Evolutionary conservation across 176 grass and related monocot species (phyloP).

Genomic region (Puya raimondii): DNA sequence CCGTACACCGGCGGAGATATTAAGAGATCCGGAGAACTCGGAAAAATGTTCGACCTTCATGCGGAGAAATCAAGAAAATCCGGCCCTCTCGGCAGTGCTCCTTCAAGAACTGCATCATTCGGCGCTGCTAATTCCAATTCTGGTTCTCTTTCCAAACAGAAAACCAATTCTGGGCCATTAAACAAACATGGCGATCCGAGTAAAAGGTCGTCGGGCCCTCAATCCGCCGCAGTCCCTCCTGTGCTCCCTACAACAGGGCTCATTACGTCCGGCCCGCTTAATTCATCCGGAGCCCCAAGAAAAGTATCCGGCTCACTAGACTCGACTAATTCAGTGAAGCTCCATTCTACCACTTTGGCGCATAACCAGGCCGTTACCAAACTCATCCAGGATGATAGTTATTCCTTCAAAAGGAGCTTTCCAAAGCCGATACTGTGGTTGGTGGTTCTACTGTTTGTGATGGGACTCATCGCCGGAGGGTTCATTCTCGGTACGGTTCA

Average conservation of each 20-base stretch:
- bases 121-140: slow-evolving; percentile 45
- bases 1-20: slow-evolving; percentile 85
- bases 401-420: slow-evolving; percentile 51
- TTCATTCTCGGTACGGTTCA: slow-evolving; percentile 68
- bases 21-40: slow-evolving; percentile 62
- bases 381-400: slow-evolving; percentile 40
- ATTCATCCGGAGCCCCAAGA: slow-evolving; percentile 44
- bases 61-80: slow-evolving; percentile 53
- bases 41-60: slow-evolving; percentile 30
- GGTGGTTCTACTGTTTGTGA: slow-evolving; percentile 52
- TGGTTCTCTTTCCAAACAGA: slow-evolving; percentile 65
- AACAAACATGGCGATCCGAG: slow-evolving; percentile 75
- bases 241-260: slow-evolving; percentile 72
- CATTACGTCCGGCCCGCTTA: slow-evolving; percentile 68
- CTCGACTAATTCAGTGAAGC: slow-evolving; percentile 42
- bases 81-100: slow-evolving; percentile 53
- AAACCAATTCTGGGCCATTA: slow-evolving; percentile 87
- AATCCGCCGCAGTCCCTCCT: slow-evolving; percentile 67
- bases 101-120: slow-evolving; percentile 51
- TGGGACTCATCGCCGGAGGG: slow-evolving; percentile 41
- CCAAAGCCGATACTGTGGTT: slow-evolving; percentile 39
- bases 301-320: slow-evolving; percentile 57
- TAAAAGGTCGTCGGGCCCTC: slow-evolving; percentile 67
- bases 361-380: slow-evolving; percentile 70
- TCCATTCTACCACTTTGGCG: slow-evolving; percentile 44